phyloP scores from a whole-genome alignment of 2,329 filamentous ascomycete genomes.

The Penicillium sp. region DNA sequence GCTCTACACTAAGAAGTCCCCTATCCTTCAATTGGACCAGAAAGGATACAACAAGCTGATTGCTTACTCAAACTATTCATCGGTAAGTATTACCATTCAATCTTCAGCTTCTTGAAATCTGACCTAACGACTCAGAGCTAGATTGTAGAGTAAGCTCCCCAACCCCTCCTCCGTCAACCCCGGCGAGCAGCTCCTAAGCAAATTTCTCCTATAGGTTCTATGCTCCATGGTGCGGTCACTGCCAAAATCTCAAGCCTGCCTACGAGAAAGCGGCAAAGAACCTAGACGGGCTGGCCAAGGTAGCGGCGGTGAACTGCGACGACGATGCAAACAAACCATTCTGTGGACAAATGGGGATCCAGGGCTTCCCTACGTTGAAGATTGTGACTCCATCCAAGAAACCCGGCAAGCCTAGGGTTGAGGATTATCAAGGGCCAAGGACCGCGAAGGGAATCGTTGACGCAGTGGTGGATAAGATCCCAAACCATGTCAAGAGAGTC shows the following conservation, averaged over 20 bases:
- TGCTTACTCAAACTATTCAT: slow-evolving; percentile 86
- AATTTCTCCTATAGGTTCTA: slow-evolving; percentile 74
- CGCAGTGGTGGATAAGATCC: slow-evolving; percentile 82
- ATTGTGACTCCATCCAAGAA: slow-evolving; percentile 87
- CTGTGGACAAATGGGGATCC: slow-evolving; percentile 82
- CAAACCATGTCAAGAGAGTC: slow-evolving; percentile 84
- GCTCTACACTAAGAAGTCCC: slow-evolving; percentile 84
- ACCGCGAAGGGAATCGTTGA: slow-evolving; percentile 87
- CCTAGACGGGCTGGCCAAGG: slow-evolving; percentile 89
- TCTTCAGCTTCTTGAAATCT: not conserved
- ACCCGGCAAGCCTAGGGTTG: slow-evolving; percentile 75
- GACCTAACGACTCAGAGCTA: slow-evolving; percentile 34
- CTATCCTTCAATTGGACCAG: slow-evolving; percentile 80
- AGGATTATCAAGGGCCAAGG: slow-evolving; percentile 87
- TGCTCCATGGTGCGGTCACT: slow-evolving; percentile 97
- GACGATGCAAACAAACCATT: slow-evolving; percentile 89
- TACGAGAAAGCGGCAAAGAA: slow-evolving; percentile 93
- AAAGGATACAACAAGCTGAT: slow-evolving; percentile 84
- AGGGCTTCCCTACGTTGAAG: slow-evolving; percentile 96
- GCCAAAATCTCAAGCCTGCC: slow-evolving; percentile 90
- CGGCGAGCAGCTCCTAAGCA: slow-evolving; percentile 35
- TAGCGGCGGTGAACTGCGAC: slow-evolving; percentile 94
- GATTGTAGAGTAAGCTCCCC: slow-evolving; percentile 57
- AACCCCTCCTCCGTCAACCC: slow-evolving; percentile 10
- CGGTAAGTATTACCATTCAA: slow-evolving; percentile 63